Percentiles rank a stretch among this genome's conserved stretches.
phyloP scores from a whole-genome alignment of 495 filamentous ascomycete species.

The Elasticomyces elasticus region DNA sequence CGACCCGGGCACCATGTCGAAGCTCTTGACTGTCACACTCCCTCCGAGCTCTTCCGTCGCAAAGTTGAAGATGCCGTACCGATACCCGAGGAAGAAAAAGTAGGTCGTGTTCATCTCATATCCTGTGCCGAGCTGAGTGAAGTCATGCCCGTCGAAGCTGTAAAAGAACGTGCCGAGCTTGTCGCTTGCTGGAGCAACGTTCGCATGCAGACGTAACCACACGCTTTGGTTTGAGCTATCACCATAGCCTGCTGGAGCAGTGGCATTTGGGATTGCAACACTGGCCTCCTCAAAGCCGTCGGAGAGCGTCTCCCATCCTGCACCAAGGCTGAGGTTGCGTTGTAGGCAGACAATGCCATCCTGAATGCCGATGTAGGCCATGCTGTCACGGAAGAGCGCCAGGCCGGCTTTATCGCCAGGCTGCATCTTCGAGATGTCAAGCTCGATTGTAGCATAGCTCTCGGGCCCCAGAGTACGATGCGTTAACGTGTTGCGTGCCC shows the following conservation, averaged over 20 bases:
- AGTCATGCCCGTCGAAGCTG: conserved; percentile 41
- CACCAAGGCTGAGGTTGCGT: background rate
- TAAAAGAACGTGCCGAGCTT: conserved; percentile 37
- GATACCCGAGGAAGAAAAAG: conserved; percentile 47
- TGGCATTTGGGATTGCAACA: background rate
- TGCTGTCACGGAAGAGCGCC: conserved; percentile 41
- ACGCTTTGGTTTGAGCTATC: background rate
- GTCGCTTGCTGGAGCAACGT: conserved; percentile 2
- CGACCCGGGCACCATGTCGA: conserved; percentile 6
- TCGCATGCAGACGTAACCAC: background rate
- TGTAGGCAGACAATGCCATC: background rate
- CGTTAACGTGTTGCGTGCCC: conserved; percentile 48
- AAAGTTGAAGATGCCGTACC: conserved; percentile 49
- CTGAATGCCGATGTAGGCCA: conserved; percentile 42
- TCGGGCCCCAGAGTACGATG: conserved; percentile 43
- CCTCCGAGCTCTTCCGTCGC: conserved; percentile 46
- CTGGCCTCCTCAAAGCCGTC: background rate
- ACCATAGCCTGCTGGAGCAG: background rate
- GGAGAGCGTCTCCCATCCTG: background rate
- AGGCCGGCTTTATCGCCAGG: conserved; percentile 45
- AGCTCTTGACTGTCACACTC: conserved; percentile 33
- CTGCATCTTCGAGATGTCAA: conserved; percentile 39
- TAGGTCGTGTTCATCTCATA: conserved; percentile 39
- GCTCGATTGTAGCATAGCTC: conserved; percentile 36
- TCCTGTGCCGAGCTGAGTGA: conserved; percentile 33